Conservation (phyloP, 768 basidiomycete species). For the Pholiota molesta region DNA sequence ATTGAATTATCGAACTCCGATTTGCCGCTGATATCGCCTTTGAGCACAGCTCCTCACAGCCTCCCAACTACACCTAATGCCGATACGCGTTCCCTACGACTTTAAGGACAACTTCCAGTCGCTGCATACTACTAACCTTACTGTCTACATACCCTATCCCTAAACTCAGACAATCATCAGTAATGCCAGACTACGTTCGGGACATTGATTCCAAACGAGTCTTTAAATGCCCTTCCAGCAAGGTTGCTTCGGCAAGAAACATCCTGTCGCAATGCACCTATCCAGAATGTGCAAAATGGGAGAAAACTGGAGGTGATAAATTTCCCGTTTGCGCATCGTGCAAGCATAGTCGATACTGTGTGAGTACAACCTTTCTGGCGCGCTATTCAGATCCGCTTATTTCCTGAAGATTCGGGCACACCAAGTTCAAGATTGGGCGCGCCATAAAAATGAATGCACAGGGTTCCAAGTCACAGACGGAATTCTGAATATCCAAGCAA, state of each 20-base stretch:
- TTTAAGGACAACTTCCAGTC: no score
- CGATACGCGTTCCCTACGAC: no score
- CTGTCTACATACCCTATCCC: no score
- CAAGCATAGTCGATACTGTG: constrained; percentile 4
- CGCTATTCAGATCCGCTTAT: background rate
- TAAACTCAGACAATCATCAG: no score
- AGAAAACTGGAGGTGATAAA: background rate
- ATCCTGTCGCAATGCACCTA: background rate
- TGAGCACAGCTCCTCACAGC: no score
- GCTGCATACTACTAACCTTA: no score
- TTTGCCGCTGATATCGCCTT: no score
- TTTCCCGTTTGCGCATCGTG: background rate
- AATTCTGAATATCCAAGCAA: background rate
- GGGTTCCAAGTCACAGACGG: background rate
- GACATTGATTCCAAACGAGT: background rate
- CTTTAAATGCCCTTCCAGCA: background rate
- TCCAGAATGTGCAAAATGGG: background rate
- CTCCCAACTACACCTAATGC: no score
- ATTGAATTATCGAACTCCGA: background rate
- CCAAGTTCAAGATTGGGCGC: background rate
- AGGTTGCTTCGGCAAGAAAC: constrained; percentile 4
- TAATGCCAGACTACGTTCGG: background rate
- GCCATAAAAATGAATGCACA: background rate
- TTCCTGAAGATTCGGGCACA: background rate
- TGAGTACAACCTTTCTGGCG: background rate